These are phyloP conservation scores for Dioscorea zingiberensis DNA, from an alignment of 106 monocot genomes.

Conservation along the genomic window DNA sequence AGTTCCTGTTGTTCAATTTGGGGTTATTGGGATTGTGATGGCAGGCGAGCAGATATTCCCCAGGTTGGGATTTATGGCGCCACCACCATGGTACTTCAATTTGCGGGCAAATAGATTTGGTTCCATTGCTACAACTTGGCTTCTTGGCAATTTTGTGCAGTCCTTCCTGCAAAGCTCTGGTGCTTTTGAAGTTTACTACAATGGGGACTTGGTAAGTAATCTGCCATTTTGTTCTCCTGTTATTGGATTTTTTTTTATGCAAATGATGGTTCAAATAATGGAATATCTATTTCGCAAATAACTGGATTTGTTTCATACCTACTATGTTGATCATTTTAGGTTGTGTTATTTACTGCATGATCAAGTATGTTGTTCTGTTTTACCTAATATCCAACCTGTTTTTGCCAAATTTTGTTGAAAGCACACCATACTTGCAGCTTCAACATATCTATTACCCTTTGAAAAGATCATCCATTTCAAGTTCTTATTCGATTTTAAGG, in stretches of 20 bases:
- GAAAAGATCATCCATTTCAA: no score
- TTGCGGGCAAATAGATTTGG: conserved; percentile 94
- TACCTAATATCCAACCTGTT: no score
- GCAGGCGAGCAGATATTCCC: conserved; percentile 96
- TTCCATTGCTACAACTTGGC: conserved; percentile 80
- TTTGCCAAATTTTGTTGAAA: no score
- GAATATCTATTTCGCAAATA: not conserved
- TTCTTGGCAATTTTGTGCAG: conserved; percentile 79
- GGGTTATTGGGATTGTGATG: conserved; percentile 57
- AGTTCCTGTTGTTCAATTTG: conserved; percentile 71
- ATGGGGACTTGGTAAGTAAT: conserved; percentile 68
- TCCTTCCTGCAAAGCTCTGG: conserved; percentile 79
- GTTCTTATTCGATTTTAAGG: no score
- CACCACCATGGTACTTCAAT: conserved; percentile 75
- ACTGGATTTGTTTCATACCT: not conserved
- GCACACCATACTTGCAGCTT: no score
- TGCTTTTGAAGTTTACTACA: conserved; percentile 98
- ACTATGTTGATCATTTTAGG: not conserved
- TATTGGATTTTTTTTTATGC: not conserved
- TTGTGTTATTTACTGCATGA: not conserved
- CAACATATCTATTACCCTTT: no score
- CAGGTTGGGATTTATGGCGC: conserved; percentile 54
- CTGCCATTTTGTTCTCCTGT: not conserved
- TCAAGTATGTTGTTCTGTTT: no score
- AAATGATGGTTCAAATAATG: not conserved